phyloP scores from a whole-genome alignment of 768 basidiomycete genomes.

The Amanita polypyramis region DNA sequence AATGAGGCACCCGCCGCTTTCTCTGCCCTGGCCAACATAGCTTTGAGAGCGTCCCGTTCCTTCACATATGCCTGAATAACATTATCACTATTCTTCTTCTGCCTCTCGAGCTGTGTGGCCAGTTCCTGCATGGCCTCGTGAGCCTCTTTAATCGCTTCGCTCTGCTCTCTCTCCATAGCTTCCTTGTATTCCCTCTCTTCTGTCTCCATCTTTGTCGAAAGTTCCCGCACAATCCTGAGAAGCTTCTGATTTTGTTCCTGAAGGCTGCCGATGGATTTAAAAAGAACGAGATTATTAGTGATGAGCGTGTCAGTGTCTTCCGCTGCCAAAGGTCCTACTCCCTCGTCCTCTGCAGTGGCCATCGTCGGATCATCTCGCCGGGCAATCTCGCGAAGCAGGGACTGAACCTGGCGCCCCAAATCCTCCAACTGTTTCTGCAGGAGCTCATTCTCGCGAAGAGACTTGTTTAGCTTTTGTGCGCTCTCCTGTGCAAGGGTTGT shows the following conservation, averaged over 20 bases:
- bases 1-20: slow-evolving; percentile 15
- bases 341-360: slow-evolving; percentile 45
- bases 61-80: slow-evolving; percentile 74
- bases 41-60: slow-evolving; percentile 79
- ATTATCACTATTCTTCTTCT: slow-evolving; percentile 60
- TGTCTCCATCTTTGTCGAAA: slow-evolving; percentile 77
- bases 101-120: slow-evolving; percentile 65
- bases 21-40: slow-evolving; percentile 54
- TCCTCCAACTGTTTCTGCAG: slow-evolving; percentile 72
- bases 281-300: slow-evolving; percentile 80
- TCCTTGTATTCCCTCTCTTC: slow-evolving; percentile 73
- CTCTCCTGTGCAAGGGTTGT: slow-evolving; percentile 44
- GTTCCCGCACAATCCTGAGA: slow-evolving; percentile 70
- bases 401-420: slow-evolving; percentile 76
- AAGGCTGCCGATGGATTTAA: slow-evolving; percentile 67
- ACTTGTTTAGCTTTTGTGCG: slow-evolving; percentile 50
- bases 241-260: slow-evolving; percentile 90
- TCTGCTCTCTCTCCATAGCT: slow-evolving; percentile 61
- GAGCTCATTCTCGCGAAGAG: slow-evolving; percentile 51
- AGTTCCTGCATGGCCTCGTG: slow-evolving; percentile 78
- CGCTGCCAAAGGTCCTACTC: slow-evolving; percentile 34
- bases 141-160: slow-evolving; percentile 77
- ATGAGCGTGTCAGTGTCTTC: slow-evolving; percentile 71
- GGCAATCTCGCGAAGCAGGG: slow-evolving; percentile 67
- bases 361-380: slow-evolving; percentile 79